Base-by-base conservation (phyloP, 2,329 filamentous ascomycete species). In the Biscogniauxia marginata region DNA sequence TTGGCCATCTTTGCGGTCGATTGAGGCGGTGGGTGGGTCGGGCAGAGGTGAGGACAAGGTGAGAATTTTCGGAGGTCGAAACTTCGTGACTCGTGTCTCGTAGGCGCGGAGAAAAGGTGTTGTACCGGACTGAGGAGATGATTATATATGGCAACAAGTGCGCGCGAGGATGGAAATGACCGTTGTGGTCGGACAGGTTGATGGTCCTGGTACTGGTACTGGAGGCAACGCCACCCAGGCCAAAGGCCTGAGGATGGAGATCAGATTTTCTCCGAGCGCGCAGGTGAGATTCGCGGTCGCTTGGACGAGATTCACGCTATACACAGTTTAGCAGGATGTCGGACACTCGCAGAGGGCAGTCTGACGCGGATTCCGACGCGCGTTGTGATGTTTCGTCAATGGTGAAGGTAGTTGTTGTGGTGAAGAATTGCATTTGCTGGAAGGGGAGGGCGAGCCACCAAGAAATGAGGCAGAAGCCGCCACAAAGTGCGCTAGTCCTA, bases 1-100 rank as follows among this genome's bases (percentile, higher is more conserved):
- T 96, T 96, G 79, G 93, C 85, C 95, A 99, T 96, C 71, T 70
- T 90, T 77, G 73, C 73, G 71, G 65, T 71, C 65, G 25, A 48
- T 52, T 54, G 46, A 34, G 46, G 13, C 47, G 46, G 39, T 39
- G 34, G 46, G 24, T 50, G 46, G 52, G 24, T 56, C 58, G 53
- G 50, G 52, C 50, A 53, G 49, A 50, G 49, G 54, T 52, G 39
- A 56, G 18, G 52, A 50, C 51, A 50, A 55, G 54, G 59, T 50
- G 55, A 50, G 57, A 56, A 53, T 47, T 53, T 54, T 56, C 53
- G 56, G 55, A 16, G 50, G 54, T 55, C 46, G 52, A 59, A 59
- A 63, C 53, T 58, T 65, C 63, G 64, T 65, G 54, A 63, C 54
- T 61, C 62, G 64, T 62, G 55, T 34, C 44, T 52, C 53, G 57